Base-by-base conservation (phyloP, 208 protist species). In the Novymonas esmeraldas region DNA sequence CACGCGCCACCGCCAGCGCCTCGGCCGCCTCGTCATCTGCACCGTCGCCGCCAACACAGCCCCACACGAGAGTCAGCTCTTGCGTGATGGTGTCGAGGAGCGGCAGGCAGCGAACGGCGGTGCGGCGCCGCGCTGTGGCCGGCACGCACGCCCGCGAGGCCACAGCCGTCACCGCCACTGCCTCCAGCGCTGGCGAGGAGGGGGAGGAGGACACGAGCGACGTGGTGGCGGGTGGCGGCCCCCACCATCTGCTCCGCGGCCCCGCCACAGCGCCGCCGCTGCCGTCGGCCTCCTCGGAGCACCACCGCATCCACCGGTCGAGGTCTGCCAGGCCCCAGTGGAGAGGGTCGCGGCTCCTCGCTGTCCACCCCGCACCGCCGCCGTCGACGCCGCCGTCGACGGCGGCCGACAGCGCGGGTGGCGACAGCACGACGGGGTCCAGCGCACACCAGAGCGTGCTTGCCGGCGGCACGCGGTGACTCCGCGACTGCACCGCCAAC, bases 361-460 rank as follows among this genome's bases (percentile, higher is more conserved):
- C 36, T 41, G 36, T 11, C 36, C 36, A 41, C 36, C 7, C 11
- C n/a, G n/a, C n/a, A n/a, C n/a, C n/a, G n/a, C 31, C 54, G 10
- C 34, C 54, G 18, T 44, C 22, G n/a, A 18, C 11, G 33, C 39
- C 44, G 24, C 20, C 54, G 1, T 16, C 6, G 26, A 34, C 33
- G 3, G 34, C 44, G 34, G 34, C 29, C 18, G 54, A 28, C 20
- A 24, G 16, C 9, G 54, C 2, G 22, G 31, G 22, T 14, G 18
- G 24, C n/a, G 57, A 39, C 42, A 64, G 61, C 62, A 67, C 61
- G 16, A 75, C 22, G 3, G 70, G 70, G 3, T 51, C 64, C 13
- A 75, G 18, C 0, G 34, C 70, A 14, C 54, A 28, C 70, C 70
- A 75, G 3, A 75, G 52, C 6, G 70, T 75, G 3, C 55, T 28